Conservation (phyloP, 495 filamentous ascomycete genomes). For the Xylaria acuta region DNA sequence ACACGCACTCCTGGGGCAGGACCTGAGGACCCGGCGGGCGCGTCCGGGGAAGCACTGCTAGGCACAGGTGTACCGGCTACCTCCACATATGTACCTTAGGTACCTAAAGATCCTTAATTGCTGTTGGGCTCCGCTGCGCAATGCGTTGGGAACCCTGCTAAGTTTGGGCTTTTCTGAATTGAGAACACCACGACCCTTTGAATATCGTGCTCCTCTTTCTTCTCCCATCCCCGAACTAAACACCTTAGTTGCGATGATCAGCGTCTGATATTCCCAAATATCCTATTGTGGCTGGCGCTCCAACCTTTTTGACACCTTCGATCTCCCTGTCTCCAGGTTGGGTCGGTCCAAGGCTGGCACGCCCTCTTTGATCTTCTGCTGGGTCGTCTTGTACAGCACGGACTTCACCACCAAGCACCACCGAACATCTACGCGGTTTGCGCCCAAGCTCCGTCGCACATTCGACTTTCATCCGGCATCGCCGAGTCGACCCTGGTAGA, state of each 20-base stretch:
- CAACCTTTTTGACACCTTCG: neutral
- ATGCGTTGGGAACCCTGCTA: neutral
- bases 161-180: conserved; percentile 8
- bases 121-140: conserved; percentile 16
- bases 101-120: conserved; percentile 2
- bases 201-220: neutral
- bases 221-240: neutral
- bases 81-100: neutral
- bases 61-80: neutral
- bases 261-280: neutral
- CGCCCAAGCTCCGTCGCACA: conserved; percentile 6
- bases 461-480: neutral
- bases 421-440: neutral
- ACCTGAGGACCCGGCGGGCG: neutral
- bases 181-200: conserved; percentile 4
- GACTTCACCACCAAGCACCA: conserved; percentile 6
- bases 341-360: neutral
- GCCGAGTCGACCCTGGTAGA: neutral
- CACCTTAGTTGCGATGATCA: conserved; percentile 4
- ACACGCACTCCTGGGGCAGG: neutral
- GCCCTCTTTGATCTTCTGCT: neutral
- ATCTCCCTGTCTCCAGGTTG: neutral
- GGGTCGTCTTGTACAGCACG: conserved; percentile 2
- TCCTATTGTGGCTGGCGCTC: neutral
- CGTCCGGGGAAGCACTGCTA: neutral